Conservation (phyloP, 208 protist genomes). For the Entamoeba dispar region DNA sequence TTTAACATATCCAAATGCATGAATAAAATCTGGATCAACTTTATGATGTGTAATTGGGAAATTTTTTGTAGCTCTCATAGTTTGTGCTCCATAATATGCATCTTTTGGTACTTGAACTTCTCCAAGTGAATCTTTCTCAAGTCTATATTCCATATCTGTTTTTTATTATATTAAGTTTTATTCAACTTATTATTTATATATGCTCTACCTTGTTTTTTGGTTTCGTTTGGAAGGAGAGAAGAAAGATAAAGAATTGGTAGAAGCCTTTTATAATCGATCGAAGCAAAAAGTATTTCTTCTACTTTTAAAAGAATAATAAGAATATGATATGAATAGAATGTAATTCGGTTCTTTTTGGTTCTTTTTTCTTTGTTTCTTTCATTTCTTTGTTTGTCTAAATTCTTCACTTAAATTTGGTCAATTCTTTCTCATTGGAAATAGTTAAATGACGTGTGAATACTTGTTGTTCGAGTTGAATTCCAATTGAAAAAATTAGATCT, state of each 20-base stretch:
- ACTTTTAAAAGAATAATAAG: too few relatives aligned
- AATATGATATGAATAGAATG: background rate
- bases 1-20: conserved; percentile 29
- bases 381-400: background rate
- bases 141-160: background rate
- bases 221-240: background rate
- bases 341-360: background rate
- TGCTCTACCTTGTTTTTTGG: too few relatives aligned
- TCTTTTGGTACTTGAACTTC: background rate
- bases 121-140: background rate
- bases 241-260: background rate
- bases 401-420: too few relatives aligned
- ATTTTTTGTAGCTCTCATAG: background rate
- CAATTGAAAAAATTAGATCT: too few relatives aligned
- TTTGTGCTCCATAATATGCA: background rate
- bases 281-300: background rate
- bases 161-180: background rate
- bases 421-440: too few relatives aligned
- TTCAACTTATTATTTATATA: too few relatives aligned
- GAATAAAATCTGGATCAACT: background rate
- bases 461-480: too few relatives aligned
- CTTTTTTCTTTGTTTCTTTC: background rate
- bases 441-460: too few relatives aligned
- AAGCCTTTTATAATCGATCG: background rate
- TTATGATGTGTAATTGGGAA: background rate